Evolutionary conservation across 257 asterid genomes (phyloP), one percentile per base, ranked within the genome.

Genomic region (Nicotiana undulata): DNA sequence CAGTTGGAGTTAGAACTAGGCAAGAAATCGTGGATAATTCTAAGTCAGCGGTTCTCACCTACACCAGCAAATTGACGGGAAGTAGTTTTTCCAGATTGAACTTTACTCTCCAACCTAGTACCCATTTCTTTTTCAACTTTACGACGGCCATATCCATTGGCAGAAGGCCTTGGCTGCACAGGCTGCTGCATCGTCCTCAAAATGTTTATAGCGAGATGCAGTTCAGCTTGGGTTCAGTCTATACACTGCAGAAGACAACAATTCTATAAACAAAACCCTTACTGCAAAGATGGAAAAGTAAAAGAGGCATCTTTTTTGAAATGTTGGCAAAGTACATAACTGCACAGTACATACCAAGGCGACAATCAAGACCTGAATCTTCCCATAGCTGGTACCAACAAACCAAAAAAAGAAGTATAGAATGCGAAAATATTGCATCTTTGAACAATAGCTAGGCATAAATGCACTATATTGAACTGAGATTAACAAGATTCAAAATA

Each of bases 81-180:
- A 86, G 87, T 89, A 76, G 86, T 60, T 89, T 85, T 93, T 66
- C 90, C 91, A 32, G 87, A n/a, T 81, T 86, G 94, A 80, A 86
- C 82, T 89, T 89, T 49, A 74, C 28, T 74, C 44, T 74, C 79
- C 63, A 49, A 26, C 61, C 37, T 74, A 74, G 79, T 24, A 49
- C 40, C 44, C 44, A 49, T 51, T 74, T 74, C 79, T 74, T 60
- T 46, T 24, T 74, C 79, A 16, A 74, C 79, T 74, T 74, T 92
- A 81, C 92, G 94, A 67, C 88, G 90, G 81, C 92, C 94, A 88
- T 89, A 91, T 86, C 97, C 98, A 85, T 96, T 91, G 67, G 92
- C 86, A 77, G 95, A 85, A 85, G 97, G 85, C 74, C 91, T 88
- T 76, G 90, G 86, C 86, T 89, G 98, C 79, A 83, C 88, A 68